Base-by-base conservation (phyloP, 192 early-diverging fungal genomes). In the Coemansia sp. region DNA sequence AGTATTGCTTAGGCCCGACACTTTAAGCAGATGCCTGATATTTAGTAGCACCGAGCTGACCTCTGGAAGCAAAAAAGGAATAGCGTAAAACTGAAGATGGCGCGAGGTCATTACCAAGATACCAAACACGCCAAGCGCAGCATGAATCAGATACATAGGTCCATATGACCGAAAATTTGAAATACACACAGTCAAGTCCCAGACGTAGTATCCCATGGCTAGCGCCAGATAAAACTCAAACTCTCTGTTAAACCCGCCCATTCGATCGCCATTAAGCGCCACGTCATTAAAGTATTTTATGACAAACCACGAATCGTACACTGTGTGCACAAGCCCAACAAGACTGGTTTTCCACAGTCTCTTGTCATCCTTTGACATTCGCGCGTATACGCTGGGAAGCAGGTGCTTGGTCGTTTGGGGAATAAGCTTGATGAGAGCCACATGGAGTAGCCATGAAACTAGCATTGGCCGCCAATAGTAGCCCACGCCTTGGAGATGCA, bases 11-110 rank as follows among this genome's bases (percentile, higher is more conserved):
- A 52, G 35, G 0, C 80, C 75, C 0, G 75, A 64, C 8, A 39
- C 62, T 32, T 83, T 83, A 8, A 83, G 51, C 61, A 83, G 41
- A 43, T 74, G 72, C 14, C 80, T 67, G 20, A 76, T 66, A 32
- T 83, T 70, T 36, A 83, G 58, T 59, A 83, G 77, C 7, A 83
- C 66, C 0, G 80, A 83, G 72, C 80, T 83, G 18, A 74, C 34
- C 17, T 83, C 80, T 0, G 80, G 80, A 37, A 83, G 69, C 61
- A 83, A 43, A 61, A 62, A 83, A 7, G 75, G 75, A 33, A 83
- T 68, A 0, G 80, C 71, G 18, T 77, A 83, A 33, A 72, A 83
- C 65, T 83, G 80, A 52, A 83, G 53, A 51, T 83, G 80, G 11
- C 75, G 36, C 22, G 80, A 83, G 1, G 70, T 74, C 45, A 83